phyloP scores from a whole-genome alignment of 306 rosid species.

The Vigna angularis region DNA sequence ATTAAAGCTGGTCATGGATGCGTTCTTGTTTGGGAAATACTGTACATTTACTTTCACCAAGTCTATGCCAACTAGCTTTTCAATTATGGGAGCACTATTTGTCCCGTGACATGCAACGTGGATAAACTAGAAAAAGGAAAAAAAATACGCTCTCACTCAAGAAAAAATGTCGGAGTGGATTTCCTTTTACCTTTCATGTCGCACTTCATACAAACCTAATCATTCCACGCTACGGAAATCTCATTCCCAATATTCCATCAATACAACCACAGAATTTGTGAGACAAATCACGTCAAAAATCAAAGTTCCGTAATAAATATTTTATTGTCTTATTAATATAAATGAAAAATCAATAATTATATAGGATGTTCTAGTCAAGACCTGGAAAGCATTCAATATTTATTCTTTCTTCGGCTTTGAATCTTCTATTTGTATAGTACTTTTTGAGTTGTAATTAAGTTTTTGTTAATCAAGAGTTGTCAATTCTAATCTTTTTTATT shows the following conservation, averaged over 20 bases:
- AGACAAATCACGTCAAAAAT: slow-evolving; percentile 28
- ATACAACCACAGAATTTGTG: neutral
- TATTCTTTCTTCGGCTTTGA: too few relatives aligned
- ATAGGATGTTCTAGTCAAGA: too few relatives aligned
- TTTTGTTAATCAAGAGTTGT: too few relatives aligned
- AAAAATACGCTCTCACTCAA: neutral
- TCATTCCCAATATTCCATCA: neutral
- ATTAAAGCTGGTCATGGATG: neutral
- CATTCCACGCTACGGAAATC: neutral
- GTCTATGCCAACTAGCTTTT: slow-evolving; percentile 16
- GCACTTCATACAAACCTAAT: slow-evolving; percentile 5
- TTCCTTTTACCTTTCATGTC: neutral
- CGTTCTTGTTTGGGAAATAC: neutral
- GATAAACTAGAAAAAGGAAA: neutral
- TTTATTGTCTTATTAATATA: too few relatives aligned
- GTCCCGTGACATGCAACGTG: slow-evolving; percentile 47
- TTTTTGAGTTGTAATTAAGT: too few relatives aligned
- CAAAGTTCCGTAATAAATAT: neutral
- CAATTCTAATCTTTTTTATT: too few relatives aligned
- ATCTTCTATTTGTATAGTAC: too few relatives aligned
- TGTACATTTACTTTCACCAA: neutral
- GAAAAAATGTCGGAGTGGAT: slow-evolving; percentile 5
- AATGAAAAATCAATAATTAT: too few relatives aligned
- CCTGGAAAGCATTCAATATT: too few relatives aligned
- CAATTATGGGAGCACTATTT: slow-evolving; percentile 36